Conservation (phyloP, 768 basidiomycete genomes). For the Kwoniella dendrophila region DNA sequence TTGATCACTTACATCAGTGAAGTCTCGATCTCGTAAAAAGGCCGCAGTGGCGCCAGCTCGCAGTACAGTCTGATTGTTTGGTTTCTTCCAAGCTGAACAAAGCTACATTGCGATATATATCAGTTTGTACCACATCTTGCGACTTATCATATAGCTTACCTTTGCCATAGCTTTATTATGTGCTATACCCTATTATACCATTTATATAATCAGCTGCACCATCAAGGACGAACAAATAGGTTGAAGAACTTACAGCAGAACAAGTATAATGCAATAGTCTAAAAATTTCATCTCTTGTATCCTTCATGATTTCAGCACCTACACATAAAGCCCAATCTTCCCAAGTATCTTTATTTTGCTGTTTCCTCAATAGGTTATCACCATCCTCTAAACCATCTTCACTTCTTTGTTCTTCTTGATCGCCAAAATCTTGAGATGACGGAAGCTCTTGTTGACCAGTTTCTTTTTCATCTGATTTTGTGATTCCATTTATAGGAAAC, state of each 20-base stretch:
- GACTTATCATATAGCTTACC: slow-evolving; percentile 57
- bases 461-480: too few species aligned
- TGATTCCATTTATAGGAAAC: slow-evolving; percentile 43
- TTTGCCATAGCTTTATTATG: slow-evolving; percentile 95
- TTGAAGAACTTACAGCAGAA: slow-evolving; percentile 68
- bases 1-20: slow-evolving; percentile 71
- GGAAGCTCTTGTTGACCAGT: too few species aligned
- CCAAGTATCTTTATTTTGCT: slow-evolving; percentile 65
- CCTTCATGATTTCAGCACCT: slow-evolving; percentile 82
- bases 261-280: slow-evolving; percentile 84
- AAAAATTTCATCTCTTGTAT: slow-evolving; percentile 69
- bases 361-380: not conserved
- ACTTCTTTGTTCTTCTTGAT: slow-evolving; percentile 16
- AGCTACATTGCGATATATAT: slow-evolving; percentile 60
- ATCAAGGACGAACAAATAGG: slow-evolving; percentile 23
- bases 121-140: not conserved
- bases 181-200: slow-evolving; percentile 69
- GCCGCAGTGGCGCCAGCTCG: slow-evolving; percentile 78
- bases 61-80: slow-evolving; percentile 80
- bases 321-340: slow-evolving; percentile 88
- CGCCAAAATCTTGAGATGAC: slow-evolving; percentile 7
- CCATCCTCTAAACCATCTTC: slow-evolving; percentile 26
- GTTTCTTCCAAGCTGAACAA: slow-evolving; percentile 87
- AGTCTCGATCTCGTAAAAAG: slow-evolving; percentile 81
- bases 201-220: not conserved